phyloP scores from a whole-genome alignment of 345 rosid species.

The Crucihimalaya himalaica region DNA sequence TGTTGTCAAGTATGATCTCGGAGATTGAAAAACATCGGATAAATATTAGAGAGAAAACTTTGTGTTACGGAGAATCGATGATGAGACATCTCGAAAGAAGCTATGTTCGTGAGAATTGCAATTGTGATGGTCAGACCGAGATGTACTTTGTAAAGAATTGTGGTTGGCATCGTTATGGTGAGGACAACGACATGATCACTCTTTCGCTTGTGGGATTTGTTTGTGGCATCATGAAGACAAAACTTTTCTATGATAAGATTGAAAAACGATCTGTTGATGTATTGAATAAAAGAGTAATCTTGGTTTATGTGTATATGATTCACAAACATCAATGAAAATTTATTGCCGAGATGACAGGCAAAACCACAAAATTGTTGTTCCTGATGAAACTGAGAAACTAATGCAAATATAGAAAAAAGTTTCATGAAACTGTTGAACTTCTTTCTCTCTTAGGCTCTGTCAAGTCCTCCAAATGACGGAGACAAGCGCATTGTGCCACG shows the following conservation, averaged over 20 bases:
- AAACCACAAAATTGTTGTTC: slow-evolving; percentile 5
- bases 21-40: neutral
- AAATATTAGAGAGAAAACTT: neutral
- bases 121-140: neutral
- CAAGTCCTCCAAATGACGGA: slow-evolving; percentile 36
- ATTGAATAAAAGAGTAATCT: neutral
- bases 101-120: slow-evolving; percentile 5
- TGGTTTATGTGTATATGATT: slow-evolving; percentile 6
- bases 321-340: neutral
- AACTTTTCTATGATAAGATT: neutral
- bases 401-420: neutral
- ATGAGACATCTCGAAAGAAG: neutral
- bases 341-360: slow-evolving; percentile 21
- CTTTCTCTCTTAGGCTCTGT: slow-evolving; percentile 25
- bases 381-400: neutral
- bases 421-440: neutral
- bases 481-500: slow-evolving; percentile 20
- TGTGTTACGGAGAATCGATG: neutral
- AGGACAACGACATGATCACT: neutral
- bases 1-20: neutral
- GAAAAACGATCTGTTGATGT: neutral
- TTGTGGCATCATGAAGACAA: neutral
- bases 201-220: slow-evolving; percentile 6
- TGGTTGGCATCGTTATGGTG: neutral
- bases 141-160: neutral